Evolutionary conservation across 352 stramenopile species (phyloP), one percentile per base, ranked within the genome.

Genomic region (Pelagophyceae sp.): DNA sequence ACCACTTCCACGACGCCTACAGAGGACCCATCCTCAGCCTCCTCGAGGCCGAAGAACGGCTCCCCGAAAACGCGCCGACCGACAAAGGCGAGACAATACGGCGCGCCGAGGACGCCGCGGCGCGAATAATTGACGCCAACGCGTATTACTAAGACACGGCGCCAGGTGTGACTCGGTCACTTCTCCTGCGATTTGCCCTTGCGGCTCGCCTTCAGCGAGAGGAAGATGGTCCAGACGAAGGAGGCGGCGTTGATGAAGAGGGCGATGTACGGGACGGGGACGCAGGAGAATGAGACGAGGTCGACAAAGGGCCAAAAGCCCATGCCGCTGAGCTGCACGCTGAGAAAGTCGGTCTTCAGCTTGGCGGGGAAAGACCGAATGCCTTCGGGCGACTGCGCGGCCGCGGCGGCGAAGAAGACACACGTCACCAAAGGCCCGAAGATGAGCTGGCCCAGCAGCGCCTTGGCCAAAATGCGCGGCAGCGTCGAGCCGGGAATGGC

Each of bases 1-100:
- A 91, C 79, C 87, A 91, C 80, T 91, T 91, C 64, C 89, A 86
- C 60, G 85, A 84, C 25, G 87, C 87, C 23, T 91, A 91, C 69
- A 80, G 78, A 58, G 58, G 67, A 0, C 80, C 84, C 35, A 67
- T 91, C 29, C 70, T 76, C n/a, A 78, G 84, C n/a, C 61, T 71
- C 60, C 11, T 67, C 45, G 23, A 54, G 11, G 45, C 45, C 45
- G 45, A 54, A 23, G 45, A 54, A 23, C 11, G 11, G 45, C 45
- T 11, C 45, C 45, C 11, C 45, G 45, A 23, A 11, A 54, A 54
- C 45, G 23, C n/a, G n/a, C n/a, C n/a, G n/a, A n/a, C n/a, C n/a
- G n/a, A n/a, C n/a, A n/a, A n/a, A n/a, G n/a, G n/a, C n/a, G 45
- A 54, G 23, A 54, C 11, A 11, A 54, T 23, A 23, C 11, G 45